A percentile compares a stretch with the other conserved stretches of the same genome.
phyloP scores from a whole-genome alignment of 352 stramenopile species.

The Globisporangium takayamanum region DNA sequence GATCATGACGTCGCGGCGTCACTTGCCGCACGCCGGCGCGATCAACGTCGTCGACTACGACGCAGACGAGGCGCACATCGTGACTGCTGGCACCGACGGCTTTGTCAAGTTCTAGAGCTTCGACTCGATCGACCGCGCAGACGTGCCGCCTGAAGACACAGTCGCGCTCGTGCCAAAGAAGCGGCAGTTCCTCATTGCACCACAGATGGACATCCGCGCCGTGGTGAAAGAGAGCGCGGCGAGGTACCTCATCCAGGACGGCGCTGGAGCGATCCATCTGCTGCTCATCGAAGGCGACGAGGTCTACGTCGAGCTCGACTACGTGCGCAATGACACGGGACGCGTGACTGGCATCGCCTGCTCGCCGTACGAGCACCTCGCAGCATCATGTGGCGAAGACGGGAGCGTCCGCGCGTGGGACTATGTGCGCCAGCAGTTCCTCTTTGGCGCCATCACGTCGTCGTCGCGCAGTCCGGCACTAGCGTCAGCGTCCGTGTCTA shows the following conservation, averaged over 20 bases:
- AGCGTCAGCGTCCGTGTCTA: not conserved
- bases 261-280: constrained; percentile 41
- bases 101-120: constrained; percentile 89
- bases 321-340: constrained; percentile 58
- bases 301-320: constrained; percentile 44
- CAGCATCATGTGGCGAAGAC: constrained; percentile 81
- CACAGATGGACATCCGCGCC: constrained; percentile 61
- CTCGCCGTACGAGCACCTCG: constrained; percentile 84
- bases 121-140: constrained; percentile 77
- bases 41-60: constrained; percentile 78
- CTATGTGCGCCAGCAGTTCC: constrained; percentile 38
- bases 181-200: constrained; percentile 43
- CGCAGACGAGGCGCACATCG: constrained; percentile 30
- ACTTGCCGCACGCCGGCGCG: constrained; percentile 59
- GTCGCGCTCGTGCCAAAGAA: constrained; percentile 70
- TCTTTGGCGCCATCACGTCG: constrained; percentile 10
- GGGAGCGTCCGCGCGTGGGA: constrained; percentile 85
- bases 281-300: constrained; percentile 28
- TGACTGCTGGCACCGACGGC: constrained; percentile 80
- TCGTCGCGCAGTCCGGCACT: constrained; percentile 8
- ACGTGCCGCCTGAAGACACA: constrained; percentile 72
- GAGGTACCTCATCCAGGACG: constrained; percentile 65
- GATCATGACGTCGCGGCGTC: constrained; percentile 56
- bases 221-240: constrained; percentile 37
- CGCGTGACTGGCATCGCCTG: constrained; percentile 63